Evolutionary conservation across 345 rosid genomes (phyloP).

Genomic region (Cardamine resedifolia): DNA sequence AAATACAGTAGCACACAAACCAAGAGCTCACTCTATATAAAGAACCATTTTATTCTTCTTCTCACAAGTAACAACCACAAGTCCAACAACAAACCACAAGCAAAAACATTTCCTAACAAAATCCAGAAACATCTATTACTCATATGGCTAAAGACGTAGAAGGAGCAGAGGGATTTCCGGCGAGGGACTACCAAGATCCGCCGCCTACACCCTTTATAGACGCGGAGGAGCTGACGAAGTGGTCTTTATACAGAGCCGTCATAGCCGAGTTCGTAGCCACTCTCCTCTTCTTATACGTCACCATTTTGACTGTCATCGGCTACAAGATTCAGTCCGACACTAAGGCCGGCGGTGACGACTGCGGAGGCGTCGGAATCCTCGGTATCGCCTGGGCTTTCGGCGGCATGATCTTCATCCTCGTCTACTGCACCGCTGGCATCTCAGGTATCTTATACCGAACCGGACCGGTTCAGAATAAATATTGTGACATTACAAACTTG

Average conservation of each 20-base stretch:
- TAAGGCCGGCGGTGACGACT: slow-evolving; percentile 18
- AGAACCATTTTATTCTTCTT: background rate
- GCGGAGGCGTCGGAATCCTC: slow-evolving; percentile 63
- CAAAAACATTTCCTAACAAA: slow-evolving; percentile 3
- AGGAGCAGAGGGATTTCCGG: slow-evolving; percentile 38
- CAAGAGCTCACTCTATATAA: slow-evolving; percentile 24
- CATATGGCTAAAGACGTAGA: slow-evolving; percentile 51
- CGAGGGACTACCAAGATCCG: slow-evolving; percentile 45
- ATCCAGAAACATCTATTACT: background rate
- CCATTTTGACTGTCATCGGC: slow-evolving; percentile 65
- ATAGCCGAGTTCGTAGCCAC: slow-evolving; percentile 69
- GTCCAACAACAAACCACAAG: background rate
- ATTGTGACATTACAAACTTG: background rate
- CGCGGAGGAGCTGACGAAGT: slow-evolving; percentile 31
- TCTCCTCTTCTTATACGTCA: slow-evolving; percentile 60
- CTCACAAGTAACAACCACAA: slow-evolving; percentile 27
- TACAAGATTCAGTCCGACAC: slow-evolving; percentile 48
- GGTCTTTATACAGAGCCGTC: slow-evolving; percentile 56
- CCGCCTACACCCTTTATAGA: slow-evolving; percentile 34
- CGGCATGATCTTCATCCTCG: too few relatives aligned
- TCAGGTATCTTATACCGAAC: slow-evolving; percentile 42
- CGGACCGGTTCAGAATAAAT: background rate
- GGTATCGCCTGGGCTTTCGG: slow-evolving; percentile 75
- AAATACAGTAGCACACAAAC: slow-evolving; percentile 8
- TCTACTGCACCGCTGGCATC: slow-evolving; percentile 71